These are phyloP conservation scores for Lycium ferocissimum DNA, from an alignment of 257 asterid genomes.

Conservation along the genomic window DNA sequence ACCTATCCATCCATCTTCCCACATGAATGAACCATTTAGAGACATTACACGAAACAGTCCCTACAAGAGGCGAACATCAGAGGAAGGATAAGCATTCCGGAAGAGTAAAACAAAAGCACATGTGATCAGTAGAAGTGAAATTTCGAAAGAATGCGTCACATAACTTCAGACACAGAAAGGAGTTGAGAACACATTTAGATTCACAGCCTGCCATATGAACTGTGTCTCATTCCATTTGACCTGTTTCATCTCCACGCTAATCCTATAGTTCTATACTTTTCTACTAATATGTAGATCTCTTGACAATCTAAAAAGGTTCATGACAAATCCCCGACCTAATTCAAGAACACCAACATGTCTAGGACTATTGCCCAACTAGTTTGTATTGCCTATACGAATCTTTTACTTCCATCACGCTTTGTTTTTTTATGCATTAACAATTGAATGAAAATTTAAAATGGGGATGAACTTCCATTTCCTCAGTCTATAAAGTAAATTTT, in stretches of 20 bases:
- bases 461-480: background rate
- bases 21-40: slow-evolving; percentile 36
- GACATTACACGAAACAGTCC: slow-evolving; percentile 35
- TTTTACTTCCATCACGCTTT: background rate
- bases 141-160: background rate
- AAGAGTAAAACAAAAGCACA: background rate
- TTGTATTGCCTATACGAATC: background rate
- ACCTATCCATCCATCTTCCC: slow-evolving; percentile 28
- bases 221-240: no score
- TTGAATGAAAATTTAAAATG: background rate
- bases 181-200: background rate
- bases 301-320: no score
- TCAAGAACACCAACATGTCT: no score
- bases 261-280: no score
- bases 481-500: background rate
- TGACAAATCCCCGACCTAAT: no score
- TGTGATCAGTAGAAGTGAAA: background rate
- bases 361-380: background rate
- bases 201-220: background rate
- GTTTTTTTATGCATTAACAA: background rate
- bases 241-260: no score
- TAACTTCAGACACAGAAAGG: background rate
- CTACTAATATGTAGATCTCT: no score
- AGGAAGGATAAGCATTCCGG: background rate
- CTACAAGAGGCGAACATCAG: slow-evolving; percentile 30